Percentiles rank a stretch among this genome's conserved stretches.
phyloP scores from a whole-genome alignment of 179 eudicot genomes.

The Monotropa hypopitys region DNA sequence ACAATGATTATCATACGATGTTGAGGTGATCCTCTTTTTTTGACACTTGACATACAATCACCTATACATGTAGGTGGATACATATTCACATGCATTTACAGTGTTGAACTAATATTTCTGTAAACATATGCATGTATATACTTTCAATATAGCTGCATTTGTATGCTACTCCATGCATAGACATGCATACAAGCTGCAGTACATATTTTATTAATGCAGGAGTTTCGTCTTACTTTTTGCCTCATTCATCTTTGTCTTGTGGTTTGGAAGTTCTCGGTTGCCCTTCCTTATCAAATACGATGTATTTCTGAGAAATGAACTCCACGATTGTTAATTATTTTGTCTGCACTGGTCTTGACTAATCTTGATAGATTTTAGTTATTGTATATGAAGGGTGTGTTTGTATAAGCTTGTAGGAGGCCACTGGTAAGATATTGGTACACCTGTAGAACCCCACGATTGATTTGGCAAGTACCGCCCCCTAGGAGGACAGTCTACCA shows the following conservation, averaged over 20 bases:
- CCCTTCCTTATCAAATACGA: background rate
- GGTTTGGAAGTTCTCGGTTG: background rate
- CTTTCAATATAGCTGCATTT: background rate
- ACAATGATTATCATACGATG: constrained; percentile 42
- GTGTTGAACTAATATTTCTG: no score
- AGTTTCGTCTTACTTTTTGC: background rate
- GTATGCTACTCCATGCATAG: background rate
- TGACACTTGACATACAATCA: background rate
- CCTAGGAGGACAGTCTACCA: no score
- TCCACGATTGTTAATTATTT: background rate
- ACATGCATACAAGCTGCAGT: background rate
- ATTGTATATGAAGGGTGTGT: background rate
- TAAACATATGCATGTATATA: no score
- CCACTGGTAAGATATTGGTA: background rate
- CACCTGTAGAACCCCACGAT: background rate
- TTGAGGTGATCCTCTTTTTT: constrained; percentile 31
- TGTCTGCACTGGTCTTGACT: background rate
- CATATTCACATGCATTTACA: no score
- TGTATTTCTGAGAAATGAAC: background rate
- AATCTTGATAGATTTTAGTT: background rate
- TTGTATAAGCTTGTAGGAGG: background rate
- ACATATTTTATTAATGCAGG: background rate
- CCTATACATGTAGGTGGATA: background rate
- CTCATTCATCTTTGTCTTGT: background rate
- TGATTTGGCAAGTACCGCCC: no score